Base-by-base conservation (phyloP, 208 protist species). In the Acanthamoeba royreba region DNA sequence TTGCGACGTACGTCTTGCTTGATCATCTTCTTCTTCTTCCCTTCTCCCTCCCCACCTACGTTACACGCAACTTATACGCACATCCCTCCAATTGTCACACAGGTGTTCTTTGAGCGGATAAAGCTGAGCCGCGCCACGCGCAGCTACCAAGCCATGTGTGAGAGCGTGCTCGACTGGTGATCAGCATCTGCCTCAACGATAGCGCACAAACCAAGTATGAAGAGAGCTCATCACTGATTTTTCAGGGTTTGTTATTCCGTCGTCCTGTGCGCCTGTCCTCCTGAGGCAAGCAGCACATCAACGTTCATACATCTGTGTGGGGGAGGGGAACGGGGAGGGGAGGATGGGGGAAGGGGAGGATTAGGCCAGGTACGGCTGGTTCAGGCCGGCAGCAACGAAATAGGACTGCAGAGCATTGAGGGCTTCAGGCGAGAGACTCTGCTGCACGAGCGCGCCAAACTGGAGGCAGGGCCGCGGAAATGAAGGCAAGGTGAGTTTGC, bases 91-190 rank as follows among this genome's bases (percentile, higher is more conserved):
- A 40, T 9, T 5, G 2, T n/a, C 0, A 0, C 11, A 1, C 35
- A 77, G 66, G 66, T 77, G 15, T 88, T 88, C n/a, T 88, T 88
- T 28, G 79, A 88, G 79, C 79, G 79, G 47, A 88, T 47, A 3
- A 88, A 88, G 31, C 46, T 88, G 2, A 81, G 33, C 22, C 69
- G 69, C 13, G 69, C 42, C 40, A 81, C 49, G 69, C 40, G 11
- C 42, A 49, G 40, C 69, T 81, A 81, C 22, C 45, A 28, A 2
- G 40, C 43, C 69, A 3, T 81, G 69, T 81, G 69, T 42, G 40
- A 81, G n/a, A 81, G 35, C 15, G 69, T 81, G 8, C 42, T 81
- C 40, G 69, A 81, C 8, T 81, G 69, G 69, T 81, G 69, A 81
- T n/a, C n/a, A n/a, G n/a, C n/a, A n/a, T n/a, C n/a, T n/a, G n/a